Base-by-base conservation (phyloP, 768 basidiomycete genomes). In the Jaapia argillacea region DNA sequence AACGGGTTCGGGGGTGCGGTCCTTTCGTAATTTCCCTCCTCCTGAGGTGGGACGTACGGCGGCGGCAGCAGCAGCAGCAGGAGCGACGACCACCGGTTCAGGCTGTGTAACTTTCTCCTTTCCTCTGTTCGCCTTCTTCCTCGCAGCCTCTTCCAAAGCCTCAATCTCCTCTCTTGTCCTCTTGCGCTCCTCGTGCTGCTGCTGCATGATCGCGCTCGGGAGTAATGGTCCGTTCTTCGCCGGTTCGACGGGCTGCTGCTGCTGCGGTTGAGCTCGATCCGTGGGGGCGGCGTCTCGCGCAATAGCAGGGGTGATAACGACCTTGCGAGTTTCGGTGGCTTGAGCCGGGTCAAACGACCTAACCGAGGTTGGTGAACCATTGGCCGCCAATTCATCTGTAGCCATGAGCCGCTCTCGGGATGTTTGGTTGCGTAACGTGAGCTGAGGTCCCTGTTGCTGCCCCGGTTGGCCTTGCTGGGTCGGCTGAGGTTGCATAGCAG, bases 251-350 rank as follows among this genome's bases (percentile, higher is more conserved):
- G 47, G 35, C 20, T 43, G 33, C 46, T 56, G 51, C 13, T 39
- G 28, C 20, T 48, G 46, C 12, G 45, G 38, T 26, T 45, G 38
- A n/a, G 40, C 40, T 24, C 35, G 27, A 24, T 31, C 37, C 35
- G 41, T 13, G 39, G 52, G 24, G 63, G 69, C 69, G 13, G 56
- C 54, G 14, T 76, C 77, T 13, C 83, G 79, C 7, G 79, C 85
- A 18, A 93, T 77, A 1, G 73, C 67, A 1, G 91, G 91, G 0
- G 89, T 93, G 45, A 75, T 79, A 6, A 78, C 82, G 43, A 91
- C 66, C 50, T 85, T 81, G 43, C 74, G 74, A 4, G 90, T 91
- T 55, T 87, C 91, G 1, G 66, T 74, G 4, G 65, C 75, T 41
- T 84, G 77, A 1, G 75, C 70, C 12, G 81, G 82, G 59, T 91